phyloP scores from a whole-genome alignment of 371 early-diverging fungal genomes.

The Smittium culicis region DNA sequence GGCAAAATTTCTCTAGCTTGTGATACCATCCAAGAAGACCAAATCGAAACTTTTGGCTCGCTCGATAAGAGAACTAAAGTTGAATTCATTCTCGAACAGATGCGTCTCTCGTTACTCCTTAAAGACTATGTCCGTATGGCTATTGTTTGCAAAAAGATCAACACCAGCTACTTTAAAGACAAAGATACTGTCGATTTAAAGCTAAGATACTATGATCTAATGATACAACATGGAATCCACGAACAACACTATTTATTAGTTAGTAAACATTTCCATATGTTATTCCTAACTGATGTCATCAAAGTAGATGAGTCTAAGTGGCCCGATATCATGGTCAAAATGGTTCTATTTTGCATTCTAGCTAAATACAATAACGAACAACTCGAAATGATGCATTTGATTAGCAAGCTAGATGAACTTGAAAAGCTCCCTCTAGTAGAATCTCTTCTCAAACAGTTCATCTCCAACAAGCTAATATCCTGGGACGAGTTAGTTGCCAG shows the following conservation, averaged over 20 bases:
- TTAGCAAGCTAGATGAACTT: conserved; percentile 61
- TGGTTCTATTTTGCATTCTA: conserved; percentile 68
- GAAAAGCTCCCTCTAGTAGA: conserved; percentile 52
- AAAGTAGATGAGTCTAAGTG: conserved; percentile 66
- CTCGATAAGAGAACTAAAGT: conserved; percentile 97
- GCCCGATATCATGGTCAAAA: conserved; percentile 58
- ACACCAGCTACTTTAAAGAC: conserved; percentile 72
- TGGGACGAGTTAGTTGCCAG: conserved; percentile 83
- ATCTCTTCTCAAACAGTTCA: conserved; percentile 74
- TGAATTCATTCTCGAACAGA: conserved; percentile 94
- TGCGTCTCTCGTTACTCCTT: conserved; percentile 85
- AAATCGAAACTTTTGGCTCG: conserved; percentile 96
- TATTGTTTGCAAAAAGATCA: conserved; percentile 89
- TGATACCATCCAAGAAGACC: conserved; percentile 89
- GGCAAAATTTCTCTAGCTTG: conserved; percentile 82
- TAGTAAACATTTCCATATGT: conserved; percentile 79
- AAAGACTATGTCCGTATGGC: conserved; percentile 81
- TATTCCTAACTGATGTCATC: conserved; percentile 71
- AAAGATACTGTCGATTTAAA: conserved; percentile 86
- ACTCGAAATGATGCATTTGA: conserved; percentile 74
- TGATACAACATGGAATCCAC: conserved; percentile 88
- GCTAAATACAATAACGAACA: conserved; percentile 95
- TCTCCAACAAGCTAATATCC: conserved; percentile 78
- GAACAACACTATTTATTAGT: conserved; percentile 75
- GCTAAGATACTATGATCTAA: conserved; percentile 83